Base-by-base conservation (phyloP, 2,329 filamentous ascomycete species). In the Ascochyta lentis region DNA sequence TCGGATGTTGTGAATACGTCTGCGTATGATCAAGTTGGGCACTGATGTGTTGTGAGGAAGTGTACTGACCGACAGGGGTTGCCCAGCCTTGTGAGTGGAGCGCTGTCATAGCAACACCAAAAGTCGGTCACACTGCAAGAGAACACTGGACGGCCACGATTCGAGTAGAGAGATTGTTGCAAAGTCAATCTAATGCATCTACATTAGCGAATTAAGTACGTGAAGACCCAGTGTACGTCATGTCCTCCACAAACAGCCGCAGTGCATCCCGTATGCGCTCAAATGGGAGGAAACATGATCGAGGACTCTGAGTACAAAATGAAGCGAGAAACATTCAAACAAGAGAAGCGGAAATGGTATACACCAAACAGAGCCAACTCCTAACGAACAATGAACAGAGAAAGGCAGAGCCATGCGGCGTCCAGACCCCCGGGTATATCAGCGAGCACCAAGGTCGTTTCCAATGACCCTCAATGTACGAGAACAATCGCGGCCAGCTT, bases 291-390 rank as follows among this genome's bases (percentile, higher is more conserved):
- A 27, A 29, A 54, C 13, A 27, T 26, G 6, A 46, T 35, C 53
- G 44, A 52, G 51, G 56, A 58, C 58, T 50, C 57, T 51, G 61
- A 60, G 52, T 49, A 68, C 63, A 68, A 55, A 60, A 59, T 57
- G 49, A 54, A 63, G 43, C 51, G 19, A 54, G 48, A 54, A 65
- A 58, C 58, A 63, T 64, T 59, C 56, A 52, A 53, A 63, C 52
- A 49, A 64, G 46, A 60, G 58, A 56, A 63, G 62, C 49, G 56
- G 61, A 70, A 66, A 64, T 71, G 71, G 72, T 75, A 75, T 73
- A 73, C 59, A 68, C 70, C 71, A 71, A 67, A 63, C 50, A 61
- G 51, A 67, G 60, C 60, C 53, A 72, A 74, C 70, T 72, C 69
- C 72, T 43, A 65, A 58, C 64, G 58, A 67, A 70, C 62, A 69